A percentile compares a stretch with the other conserved stretches of the same genome.
Evolutionary conservation across 2,329 filamentous ascomycete genomes (phyloP).

Genomic region (Monosporascus ibericus): DNA sequence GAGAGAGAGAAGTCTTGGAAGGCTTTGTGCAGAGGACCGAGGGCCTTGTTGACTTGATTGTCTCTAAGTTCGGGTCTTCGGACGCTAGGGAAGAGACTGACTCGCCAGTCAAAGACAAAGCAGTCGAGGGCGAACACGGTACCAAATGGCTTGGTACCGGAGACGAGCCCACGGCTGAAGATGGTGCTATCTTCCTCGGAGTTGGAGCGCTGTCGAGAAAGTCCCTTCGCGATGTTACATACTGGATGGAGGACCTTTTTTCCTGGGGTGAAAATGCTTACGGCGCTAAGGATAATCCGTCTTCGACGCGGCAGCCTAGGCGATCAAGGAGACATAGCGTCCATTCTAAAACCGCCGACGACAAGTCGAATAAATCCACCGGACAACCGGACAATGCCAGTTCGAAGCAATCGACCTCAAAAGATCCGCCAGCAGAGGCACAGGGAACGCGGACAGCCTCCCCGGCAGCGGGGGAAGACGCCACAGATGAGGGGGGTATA

Average conservation of each 20-base stretch:
- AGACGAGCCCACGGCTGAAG: conserved; percentile 59
- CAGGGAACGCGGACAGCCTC: conserved; percentile 1
- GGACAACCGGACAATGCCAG: conserved; percentile 1
- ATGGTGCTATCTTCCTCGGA: conserved; percentile 84
- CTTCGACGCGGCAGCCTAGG: conserved; percentile 51
- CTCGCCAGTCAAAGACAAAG: conserved; percentile 17
- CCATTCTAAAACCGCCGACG: conserved; percentile 2
- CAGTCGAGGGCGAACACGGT: conserved; percentile 17
- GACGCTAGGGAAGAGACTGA: conserved; percentile 26
- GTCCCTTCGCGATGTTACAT: conserved; percentile 66
- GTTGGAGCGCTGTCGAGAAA: conserved; percentile 64
- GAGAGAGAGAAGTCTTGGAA: conserved; percentile 87
- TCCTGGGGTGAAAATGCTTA: conserved; percentile 79
- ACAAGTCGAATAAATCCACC: conserved; percentile 6
- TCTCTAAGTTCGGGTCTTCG: conserved; percentile 68
- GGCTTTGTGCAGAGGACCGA: conserved; percentile 75
- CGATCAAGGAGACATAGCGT: conserved; percentile 28
- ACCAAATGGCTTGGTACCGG: conserved; percentile 71
- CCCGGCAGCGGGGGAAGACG: conserved; percentile 11
- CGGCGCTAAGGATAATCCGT: conserved; percentile 74
- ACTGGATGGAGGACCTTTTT: conserved; percentile 88
- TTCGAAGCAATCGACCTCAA: conserved; percentile 2
- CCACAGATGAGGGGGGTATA: conserved; percentile 33
- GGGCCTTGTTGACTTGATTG: conserved; percentile 80
- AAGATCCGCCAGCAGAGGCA: conserved; percentile 3